These are phyloP conservation scores for Alloteropsis semialata DNA, from an alignment of 176 grass and related monocot species.

Conservation along the genomic window DNA sequence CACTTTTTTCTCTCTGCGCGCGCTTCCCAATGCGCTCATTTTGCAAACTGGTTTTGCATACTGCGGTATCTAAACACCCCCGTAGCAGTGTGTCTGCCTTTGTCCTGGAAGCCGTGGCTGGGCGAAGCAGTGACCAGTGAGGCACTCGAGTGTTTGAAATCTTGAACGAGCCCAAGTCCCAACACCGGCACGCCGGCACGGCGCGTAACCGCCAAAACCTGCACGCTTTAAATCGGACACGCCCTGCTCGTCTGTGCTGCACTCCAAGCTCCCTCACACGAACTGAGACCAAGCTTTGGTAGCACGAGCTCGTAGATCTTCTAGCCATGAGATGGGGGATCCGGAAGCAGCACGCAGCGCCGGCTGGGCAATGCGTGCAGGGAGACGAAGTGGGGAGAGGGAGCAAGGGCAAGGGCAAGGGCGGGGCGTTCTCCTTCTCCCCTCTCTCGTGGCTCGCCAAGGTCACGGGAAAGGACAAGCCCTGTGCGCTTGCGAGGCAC, in stretches of 20 bases:
- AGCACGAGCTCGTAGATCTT: background rate
- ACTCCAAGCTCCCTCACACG: background rate
- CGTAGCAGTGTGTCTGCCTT: background rate
- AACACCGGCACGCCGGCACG: conserved; percentile 9
- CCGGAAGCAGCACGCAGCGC: conserved; percentile 30
- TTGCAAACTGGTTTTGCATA: too few relatives aligned
- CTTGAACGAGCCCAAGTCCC: conserved; percentile 24
- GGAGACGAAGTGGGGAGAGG: background rate
- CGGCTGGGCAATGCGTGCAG: background rate
- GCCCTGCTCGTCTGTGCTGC: background rate
- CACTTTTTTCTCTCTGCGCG: too few relatives aligned
- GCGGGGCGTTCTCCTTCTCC: conserved; percentile 43
- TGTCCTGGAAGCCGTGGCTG: background rate
- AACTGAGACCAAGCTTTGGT: background rate
- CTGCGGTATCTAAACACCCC: too few relatives aligned
- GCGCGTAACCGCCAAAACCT: conserved; percentile 30
- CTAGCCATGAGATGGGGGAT: conserved; percentile 61
- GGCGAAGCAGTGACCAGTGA: background rate
- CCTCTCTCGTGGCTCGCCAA: conserved; percentile 70
- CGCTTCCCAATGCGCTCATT: too few relatives aligned
- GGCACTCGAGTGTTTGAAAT: background rate
- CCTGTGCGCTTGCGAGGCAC: background rate
- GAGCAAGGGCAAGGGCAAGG: conserved; percentile 6
- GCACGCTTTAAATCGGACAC: conserved; percentile 22
- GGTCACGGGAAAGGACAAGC: conserved; percentile 29